Evolutionary conservation across 2,329 filamentous ascomycete species (phyloP).

Genomic region (Penicillium vulpinum): DNA sequence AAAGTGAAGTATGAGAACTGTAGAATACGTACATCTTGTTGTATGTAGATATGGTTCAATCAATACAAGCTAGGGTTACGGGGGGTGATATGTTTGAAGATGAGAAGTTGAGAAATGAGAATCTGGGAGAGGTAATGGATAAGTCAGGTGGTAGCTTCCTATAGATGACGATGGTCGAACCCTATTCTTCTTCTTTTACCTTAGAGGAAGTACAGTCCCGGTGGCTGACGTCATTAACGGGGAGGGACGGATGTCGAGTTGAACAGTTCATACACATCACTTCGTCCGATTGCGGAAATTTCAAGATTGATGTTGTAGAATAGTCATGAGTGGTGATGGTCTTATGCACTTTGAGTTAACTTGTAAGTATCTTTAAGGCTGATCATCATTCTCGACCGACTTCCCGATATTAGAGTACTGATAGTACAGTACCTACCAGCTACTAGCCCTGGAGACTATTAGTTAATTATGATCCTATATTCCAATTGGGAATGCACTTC

Average conservation of each 20-base stretch:
- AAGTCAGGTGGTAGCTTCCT: slow-evolving; percentile 19
- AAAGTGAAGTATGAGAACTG: not conserved
- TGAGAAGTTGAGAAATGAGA: not conserved
- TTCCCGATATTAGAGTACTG: not conserved
- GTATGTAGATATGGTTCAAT: slow-evolving; percentile 6
- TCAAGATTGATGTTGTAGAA: not conserved
- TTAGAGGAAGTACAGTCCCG: slow-evolving; percentile 20
- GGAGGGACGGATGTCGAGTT: slow-evolving; percentile 11
- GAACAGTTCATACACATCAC: not conserved
- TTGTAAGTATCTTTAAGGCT: not conserved
- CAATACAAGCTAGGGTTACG: slow-evolving; percentile 1
- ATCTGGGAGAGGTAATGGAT: not conserved
- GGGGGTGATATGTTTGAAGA: not conserved
- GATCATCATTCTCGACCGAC: slow-evolving; percentile 14
- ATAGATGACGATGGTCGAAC: slow-evolving; percentile 26
- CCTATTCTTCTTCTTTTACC: slow-evolving; percentile 11
- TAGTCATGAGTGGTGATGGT: not conserved
- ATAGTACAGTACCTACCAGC: not conserved
- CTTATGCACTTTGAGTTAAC: not conserved
- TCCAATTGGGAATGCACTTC: not conserved
- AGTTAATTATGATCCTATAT: not conserved
- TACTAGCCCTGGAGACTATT: not conserved
- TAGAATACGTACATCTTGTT: slow-evolving; percentile 14
- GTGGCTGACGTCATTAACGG: slow-evolving; percentile 35
- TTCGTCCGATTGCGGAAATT: slow-evolving; percentile 4